A percentile compares a stretch with the other conserved stretches of the same genome.
Evolutionary conservation across 495 filamentous ascomycete species (phyloP).

Genomic region (Cryomyces antarcticus): DNA sequence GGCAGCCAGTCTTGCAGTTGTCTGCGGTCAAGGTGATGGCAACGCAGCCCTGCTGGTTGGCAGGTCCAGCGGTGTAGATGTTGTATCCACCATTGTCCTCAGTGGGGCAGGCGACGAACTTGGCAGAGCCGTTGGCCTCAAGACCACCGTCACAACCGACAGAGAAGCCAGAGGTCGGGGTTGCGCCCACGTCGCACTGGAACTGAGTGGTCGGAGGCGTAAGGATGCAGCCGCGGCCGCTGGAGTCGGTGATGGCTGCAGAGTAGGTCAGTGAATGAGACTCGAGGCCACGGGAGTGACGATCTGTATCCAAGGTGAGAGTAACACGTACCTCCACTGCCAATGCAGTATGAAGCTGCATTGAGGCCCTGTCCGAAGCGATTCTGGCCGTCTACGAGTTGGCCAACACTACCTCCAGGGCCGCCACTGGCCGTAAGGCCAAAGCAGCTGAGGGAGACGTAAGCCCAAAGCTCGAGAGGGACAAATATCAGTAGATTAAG

Average conservation of each 20-base stretch:
- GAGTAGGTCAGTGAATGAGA: neutral
- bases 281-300: neutral
- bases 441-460: constrained; percentile 4
- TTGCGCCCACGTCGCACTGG: constrained; percentile 39
- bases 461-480: neutral
- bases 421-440: constrained; percentile 5
- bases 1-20: constrained; percentile 2
- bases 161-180: constrained; percentile 14
- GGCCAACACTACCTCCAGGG: constrained; percentile 3
- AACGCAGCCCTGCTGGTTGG: constrained; percentile 5
- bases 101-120: constrained; percentile 9
- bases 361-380: constrained; percentile 7
- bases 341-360: constrained; percentile 5
- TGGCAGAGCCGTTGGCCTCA: constrained; percentile 1
- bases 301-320: neutral
- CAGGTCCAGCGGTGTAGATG: constrained; percentile 8
- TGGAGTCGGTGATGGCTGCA: constrained; percentile 24
- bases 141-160: constrained; percentile 10
- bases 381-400: constrained; percentile 13
- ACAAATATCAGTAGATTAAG: neutral
- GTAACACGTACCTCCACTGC: constrained; percentile 3
- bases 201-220: constrained; percentile 38
- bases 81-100: constrained; percentile 13
- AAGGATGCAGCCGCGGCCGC: constrained; percentile 35
- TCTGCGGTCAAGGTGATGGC: constrained; percentile 5